A percentile compares a stretch with the other conserved stretches of the same genome.
Conservation (phyloP, 371 early-diverging fungal genomes). For the Apophysomyces ossiformis region DNA sequence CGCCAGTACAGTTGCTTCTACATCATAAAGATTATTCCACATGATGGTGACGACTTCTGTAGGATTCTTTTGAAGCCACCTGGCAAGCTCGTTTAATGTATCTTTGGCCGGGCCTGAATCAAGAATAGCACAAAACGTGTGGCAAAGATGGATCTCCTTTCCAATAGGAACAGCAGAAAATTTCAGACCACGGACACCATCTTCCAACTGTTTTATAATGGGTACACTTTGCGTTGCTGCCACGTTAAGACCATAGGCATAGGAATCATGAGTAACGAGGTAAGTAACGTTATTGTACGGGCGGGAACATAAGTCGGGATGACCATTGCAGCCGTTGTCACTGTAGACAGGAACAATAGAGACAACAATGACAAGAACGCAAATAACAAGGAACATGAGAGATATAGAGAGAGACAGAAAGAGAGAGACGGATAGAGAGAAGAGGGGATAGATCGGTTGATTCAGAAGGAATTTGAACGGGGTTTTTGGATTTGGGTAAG, state of each 20-base stretch:
- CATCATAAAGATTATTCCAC: slow-evolving; percentile 67
- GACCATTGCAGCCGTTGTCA: slow-evolving; percentile 64
- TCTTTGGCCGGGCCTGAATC: slow-evolving; percentile 61
- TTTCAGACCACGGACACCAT: slow-evolving; percentile 76
- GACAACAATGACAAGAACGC: not conserved
- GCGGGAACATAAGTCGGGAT: slow-evolving; percentile 58
- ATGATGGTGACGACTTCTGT: slow-evolving; percentile 75
- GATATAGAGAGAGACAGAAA: not conserved
- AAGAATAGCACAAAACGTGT: slow-evolving; percentile 60
- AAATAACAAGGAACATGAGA: not conserved
- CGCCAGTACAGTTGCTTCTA: slow-evolving; percentile 45
- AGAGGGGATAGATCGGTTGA: too few species aligned
- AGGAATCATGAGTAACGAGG: slow-evolving; percentile 76
- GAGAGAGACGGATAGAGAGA: not conserved
- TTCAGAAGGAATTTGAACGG: too few species aligned
- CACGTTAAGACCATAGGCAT: slow-evolving; percentile 50
- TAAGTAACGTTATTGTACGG: slow-evolving; percentile 63
- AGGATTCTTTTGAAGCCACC: slow-evolving; percentile 62
- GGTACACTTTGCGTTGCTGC: slow-evolving; percentile 68
- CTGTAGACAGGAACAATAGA: not conserved
- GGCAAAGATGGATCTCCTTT: slow-evolving; percentile 67
- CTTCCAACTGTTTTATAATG: slow-evolving; percentile 64
- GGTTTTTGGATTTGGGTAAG: too few species aligned
- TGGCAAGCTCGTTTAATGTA: slow-evolving; percentile 51
- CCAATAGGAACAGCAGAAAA: slow-evolving; percentile 68